Conservation (phyloP, 495 filamentous ascomycete genomes). For the Talaromyces borbonicus region DNA sequence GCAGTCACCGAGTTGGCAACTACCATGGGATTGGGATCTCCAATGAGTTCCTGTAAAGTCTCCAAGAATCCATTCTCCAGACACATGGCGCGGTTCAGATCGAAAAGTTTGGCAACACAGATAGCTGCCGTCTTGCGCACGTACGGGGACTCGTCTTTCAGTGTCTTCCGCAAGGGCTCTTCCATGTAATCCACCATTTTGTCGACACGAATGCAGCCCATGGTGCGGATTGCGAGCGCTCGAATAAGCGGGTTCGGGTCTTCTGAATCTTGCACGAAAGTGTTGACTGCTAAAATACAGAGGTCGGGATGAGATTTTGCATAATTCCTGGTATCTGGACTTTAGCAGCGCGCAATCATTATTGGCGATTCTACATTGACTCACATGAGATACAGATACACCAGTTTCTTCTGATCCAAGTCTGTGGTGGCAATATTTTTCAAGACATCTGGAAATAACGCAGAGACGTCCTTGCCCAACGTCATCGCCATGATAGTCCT, state of each 20-base stretch:
- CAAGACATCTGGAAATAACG: slow-evolving; percentile 92
- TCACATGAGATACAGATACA: slow-evolving; percentile 97
- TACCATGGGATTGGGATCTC: slow-evolving; percentile 97
- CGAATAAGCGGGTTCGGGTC: slow-evolving; percentile 95
- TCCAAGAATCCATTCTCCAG: slow-evolving; percentile 95
- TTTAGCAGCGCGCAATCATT: background rate
- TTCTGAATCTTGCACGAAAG: slow-evolving; percentile 98
- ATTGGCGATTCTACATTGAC: slow-evolving; percentile 18
- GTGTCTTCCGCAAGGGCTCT: slow-evolving; percentile 90
- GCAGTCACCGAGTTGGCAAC: slow-evolving; percentile 95
- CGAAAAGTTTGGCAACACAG: slow-evolving; percentile 96
- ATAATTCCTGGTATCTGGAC: slow-evolving; percentile 66
- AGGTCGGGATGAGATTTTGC: slow-evolving; percentile 98
- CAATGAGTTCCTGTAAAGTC: slow-evolving; percentile 91
- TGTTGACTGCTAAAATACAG: slow-evolving; percentile 98
- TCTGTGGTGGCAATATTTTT: slow-evolving; percentile 97
- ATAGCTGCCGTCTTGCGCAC: slow-evolving; percentile 97
- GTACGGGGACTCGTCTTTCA: slow-evolving; percentile 95
- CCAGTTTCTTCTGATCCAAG: slow-evolving; percentile 98
- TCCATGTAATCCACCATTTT: slow-evolving; percentile 99
- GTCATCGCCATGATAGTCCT: slow-evolving; percentile 99
- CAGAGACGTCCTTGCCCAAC: slow-evolving; percentile 94
- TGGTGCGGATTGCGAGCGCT: slow-evolving; percentile 93
- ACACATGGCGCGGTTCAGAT: slow-evolving; percentile 83
- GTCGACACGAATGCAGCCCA: slow-evolving; percentile 97